A percentile compares a stretch with the other conserved stretches of the same genome.
These are phyloP conservation scores for Helicostylum pulchrum DNA, from an alignment of 192 early-diverging fungal genomes.

Conservation along the genomic window DNA sequence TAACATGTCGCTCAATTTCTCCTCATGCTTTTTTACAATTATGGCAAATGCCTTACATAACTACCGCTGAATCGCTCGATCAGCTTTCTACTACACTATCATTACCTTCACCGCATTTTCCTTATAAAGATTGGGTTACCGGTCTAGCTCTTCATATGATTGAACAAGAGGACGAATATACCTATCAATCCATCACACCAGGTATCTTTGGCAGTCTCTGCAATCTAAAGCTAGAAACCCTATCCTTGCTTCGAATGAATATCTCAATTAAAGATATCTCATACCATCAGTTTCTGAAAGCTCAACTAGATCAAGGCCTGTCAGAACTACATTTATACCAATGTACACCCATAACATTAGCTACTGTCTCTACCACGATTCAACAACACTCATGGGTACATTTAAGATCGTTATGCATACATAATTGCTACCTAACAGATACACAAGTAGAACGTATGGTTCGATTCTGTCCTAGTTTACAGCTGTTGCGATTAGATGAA, in stretches of 20 bases:
- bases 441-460: not conserved
- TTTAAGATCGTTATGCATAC: not conserved
- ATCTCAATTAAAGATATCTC: not conserved
- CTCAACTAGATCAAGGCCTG: not conserved
- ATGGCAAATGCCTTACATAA: conserved; percentile 1
- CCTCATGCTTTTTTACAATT: conserved; percentile 1
- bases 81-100: not conserved
- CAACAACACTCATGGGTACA: not conserved
- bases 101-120: not conserved
- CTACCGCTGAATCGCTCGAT: not conserved
- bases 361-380: not conserved
- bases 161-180: not conserved
- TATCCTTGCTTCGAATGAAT: not conserved
- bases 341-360: not conserved
- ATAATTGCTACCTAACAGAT: conserved; percentile 5
- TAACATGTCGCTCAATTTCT: not conserved
- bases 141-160: conserved; percentile 1
- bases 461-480: not conserved
- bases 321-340: not conserved
- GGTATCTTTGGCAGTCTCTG: not conserved
- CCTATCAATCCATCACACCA: not conserved
- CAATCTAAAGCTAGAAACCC: not conserved
- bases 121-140: not conserved
- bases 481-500: not conserved
- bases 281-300: not conserved